Evolutionary conservation across 805 yeast species (phyloP), one percentile per base, ranked within the genome.

Genomic region (Sugiyamaella marilandica): DNA sequence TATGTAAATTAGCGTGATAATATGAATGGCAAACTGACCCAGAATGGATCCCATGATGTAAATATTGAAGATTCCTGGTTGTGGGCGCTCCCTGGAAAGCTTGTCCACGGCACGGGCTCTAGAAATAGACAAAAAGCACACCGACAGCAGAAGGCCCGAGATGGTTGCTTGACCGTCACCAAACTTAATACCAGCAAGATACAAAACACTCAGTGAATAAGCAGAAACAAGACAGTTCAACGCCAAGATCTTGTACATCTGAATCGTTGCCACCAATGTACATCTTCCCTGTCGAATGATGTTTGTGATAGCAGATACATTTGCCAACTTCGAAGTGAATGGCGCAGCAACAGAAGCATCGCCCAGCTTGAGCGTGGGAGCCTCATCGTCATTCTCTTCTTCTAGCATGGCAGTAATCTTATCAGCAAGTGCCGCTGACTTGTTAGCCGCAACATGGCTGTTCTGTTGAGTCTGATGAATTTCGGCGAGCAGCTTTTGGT

Each of bases 341-440:
- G 99, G 99, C 33, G 99, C 99, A 51, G 99, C 99, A 64, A 95
- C 97, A 21, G 97, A 91, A 11, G 99, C 99, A 73, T 94, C 99
- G 63, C 99, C 99, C 52, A 94, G 76, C 70, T 94, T 94, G 74
- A 94, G 79, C 45, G 85, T 82, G 54, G 99, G 99, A 0, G 95
- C 95, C 61, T 92, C 97, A 32, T 68, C 76, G 47, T 80, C 84
- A n/a, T 80, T 88, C 47, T 77, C 74, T 59, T 83, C 85, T 50
- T 69, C 70, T 59, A 71, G 73, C 67, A 76, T 67, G 45, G 77
- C 74, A 74, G 86, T 74, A 62, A 87, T 73, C 59, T 81, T 76
- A 58, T 85, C 92, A 33, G 92, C 88, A 51, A 82, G 59, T 31
- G 75, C 70, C 45, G 76, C 69, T 14, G 75, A 74, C 58, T 66